Evolutionary conservation across 352 stramenopile genomes (phyloP), one percentile per base, ranked within the genome.

Genomic region (Pythium coloratum): DNA sequence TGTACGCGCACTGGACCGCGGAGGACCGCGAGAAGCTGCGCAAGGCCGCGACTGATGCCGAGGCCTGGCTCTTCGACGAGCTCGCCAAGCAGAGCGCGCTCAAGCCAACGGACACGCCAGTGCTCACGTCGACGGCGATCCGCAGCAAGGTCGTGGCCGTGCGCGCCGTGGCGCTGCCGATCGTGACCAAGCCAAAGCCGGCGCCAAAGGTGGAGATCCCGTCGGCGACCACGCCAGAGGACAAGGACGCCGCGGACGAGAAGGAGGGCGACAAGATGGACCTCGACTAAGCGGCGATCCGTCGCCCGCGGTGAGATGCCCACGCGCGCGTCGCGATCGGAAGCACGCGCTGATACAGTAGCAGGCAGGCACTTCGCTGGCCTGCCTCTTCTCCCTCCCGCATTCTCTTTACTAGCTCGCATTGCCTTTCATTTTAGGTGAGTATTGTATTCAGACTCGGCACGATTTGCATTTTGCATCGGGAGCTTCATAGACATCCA

Each of bases 121-220:
- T 94, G 53, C 80, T 99, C 32, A 98, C 91, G 58, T 93, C 92
- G 51, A 77, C 77, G 30, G 75, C 89, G 54, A 97, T 99, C 64
- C 84, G 88, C 65, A 81, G 67, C 57, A 98, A 98, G 82, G 85
- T 94, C 38, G 90, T 90, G 58, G 88, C 94, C n/a, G 75, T 99
- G 47, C 88, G 88, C 40, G 87, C 89, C 36, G 77, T 92, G 54
- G 95, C 91, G 59, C 86, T 96, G 63, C 96, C 96, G 26, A 96
- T 99, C 68, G 96, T 98, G 72, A 97, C 96, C 69, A 99, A 99
- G 84, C 96, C 96, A 13, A 98, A 98, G 76, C 91, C 91, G 56
- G 54, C 82, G 51, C 85, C 86, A 1, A 94, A 94, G 82, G 80
- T 89, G 18, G 88, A 96, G 75, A 76, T 76, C 38, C 81, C 84